phyloP scores from a whole-genome alignment of 176 grass and related monocot species.

The Miscanthus lutarioriparius region DNA sequence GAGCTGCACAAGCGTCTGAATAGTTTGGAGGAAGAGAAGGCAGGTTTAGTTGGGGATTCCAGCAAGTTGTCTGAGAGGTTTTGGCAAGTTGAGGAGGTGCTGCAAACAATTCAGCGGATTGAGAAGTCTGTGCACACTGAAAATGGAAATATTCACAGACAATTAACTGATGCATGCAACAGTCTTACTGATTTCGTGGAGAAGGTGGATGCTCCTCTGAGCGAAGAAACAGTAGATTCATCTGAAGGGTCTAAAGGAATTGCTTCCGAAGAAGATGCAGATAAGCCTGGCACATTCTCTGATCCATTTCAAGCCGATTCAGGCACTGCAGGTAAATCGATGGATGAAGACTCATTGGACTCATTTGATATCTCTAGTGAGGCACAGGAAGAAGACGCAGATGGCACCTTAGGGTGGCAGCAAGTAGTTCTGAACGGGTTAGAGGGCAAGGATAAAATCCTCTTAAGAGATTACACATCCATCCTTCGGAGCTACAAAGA shows the following conservation, averaged over 20 bases:
- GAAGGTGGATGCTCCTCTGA: constrained; percentile 30
- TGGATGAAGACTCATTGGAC: constrained; percentile 25
- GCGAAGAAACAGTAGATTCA: constrained; percentile 15
- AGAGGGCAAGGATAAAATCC: constrained; percentile 48
- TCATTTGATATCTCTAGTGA: constrained; percentile 17
- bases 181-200: constrained; percentile 48
- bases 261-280: constrained; percentile 28
- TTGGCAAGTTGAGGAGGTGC: constrained; percentile 50
- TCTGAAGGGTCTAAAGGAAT: constrained; percentile 28
- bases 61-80: constrained; percentile 52
- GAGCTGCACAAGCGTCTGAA: constrained; percentile 51
- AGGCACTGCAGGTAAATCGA: neutral
- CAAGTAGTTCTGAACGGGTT: constrained; percentile 38
- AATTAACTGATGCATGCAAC: constrained; percentile 38
- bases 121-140: constrained; percentile 45
- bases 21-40: constrained; percentile 56
- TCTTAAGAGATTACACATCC: constrained; percentile 53
- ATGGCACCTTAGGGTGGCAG: constrained; percentile 26
- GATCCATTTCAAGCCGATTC: constrained; percentile 3
- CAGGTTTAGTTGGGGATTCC: constrained; percentile 30
- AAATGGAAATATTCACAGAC: constrained; percentile 42
- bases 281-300: neutral
- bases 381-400: constrained; percentile 29
- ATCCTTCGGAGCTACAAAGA: constrained; percentile 55
- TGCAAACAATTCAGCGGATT: constrained; percentile 47